These are phyloP conservation scores for Boletellus dicymbophilus DNA, from an alignment of 1,284 basidiomycete genomes.

Conservation along the genomic window DNA sequence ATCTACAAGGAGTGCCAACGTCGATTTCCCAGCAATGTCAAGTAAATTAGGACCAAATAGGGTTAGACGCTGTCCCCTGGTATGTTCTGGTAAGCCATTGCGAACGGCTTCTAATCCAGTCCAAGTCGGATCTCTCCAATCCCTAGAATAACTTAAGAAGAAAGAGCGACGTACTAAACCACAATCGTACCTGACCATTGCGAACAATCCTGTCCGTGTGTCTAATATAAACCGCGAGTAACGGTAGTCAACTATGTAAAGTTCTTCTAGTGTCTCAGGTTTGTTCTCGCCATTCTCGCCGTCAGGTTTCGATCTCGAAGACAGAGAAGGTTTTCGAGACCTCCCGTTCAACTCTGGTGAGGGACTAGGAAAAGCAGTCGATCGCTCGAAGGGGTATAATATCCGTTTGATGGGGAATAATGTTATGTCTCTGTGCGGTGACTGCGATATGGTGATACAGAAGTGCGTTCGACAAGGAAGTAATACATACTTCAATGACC, in stretches of 20 bases:
- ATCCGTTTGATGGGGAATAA: slow-evolving; percentile 72
- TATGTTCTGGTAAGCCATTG: slow-evolving; percentile 56
- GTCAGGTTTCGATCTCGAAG: slow-evolving; percentile 23
- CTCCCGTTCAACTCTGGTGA: slow-evolving; percentile 22
- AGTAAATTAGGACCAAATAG: slow-evolving; percentile 91
- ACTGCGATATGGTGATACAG: slow-evolving; percentile 44
- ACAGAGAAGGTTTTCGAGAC: slow-evolving; percentile 24
- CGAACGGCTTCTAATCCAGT: slow-evolving; percentile 62
- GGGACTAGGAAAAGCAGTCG: slow-evolving; percentile 69
- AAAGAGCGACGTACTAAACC: not conserved
- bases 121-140: slow-evolving; percentile 93
- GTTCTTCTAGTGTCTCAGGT: slow-evolving; percentile 43
- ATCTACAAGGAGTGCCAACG: slow-evolving; percentile 82
- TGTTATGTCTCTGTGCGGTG: slow-evolving; percentile 79
- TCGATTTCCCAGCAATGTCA: slow-evolving; percentile 89
- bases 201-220: slow-evolving; percentile 81
- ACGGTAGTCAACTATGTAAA: slow-evolving; percentile 78
- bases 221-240: slow-evolving; percentile 93
- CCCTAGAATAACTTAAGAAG: slow-evolving; percentile 46
- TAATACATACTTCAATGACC: slow-evolving; percentile 80
- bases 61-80: slow-evolving; percentile 64
- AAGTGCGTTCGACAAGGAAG: not conserved
- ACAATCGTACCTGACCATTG: slow-evolving; percentile 67
- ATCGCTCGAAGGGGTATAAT: slow-evolving; percentile 75
- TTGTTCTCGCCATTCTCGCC: slow-evolving; percentile 30